Percentiles rank a stretch among this genome's conserved stretches.
Evolutionary conservation across 345 rosid genomes (phyloP).

Genomic region (Boechera divaricarpa): DNA sequence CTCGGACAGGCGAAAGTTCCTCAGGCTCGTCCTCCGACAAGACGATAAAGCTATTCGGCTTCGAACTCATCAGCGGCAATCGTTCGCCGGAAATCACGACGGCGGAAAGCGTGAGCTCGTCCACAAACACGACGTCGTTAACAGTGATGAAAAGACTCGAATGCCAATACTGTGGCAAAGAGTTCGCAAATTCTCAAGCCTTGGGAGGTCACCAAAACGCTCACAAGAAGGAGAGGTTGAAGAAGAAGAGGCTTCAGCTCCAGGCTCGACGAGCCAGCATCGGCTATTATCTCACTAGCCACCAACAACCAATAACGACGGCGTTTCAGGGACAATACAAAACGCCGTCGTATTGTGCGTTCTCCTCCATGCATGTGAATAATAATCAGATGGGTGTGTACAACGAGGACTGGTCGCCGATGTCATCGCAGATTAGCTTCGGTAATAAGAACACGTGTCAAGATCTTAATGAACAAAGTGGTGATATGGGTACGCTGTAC

Average conservation of each 20-base stretch:
- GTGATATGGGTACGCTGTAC: slow-evolving; percentile 48
- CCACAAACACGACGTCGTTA: slow-evolving; percentile 59
- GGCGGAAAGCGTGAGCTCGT: slow-evolving; percentile 67
- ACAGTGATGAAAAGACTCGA: slow-evolving; percentile 3
- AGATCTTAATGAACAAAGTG: slow-evolving; percentile 47
- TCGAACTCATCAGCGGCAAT: slow-evolving; percentile 60
- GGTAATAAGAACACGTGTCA: slow-evolving; percentile 45
- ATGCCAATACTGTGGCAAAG: neutral
- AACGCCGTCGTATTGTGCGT: slow-evolving; percentile 47
- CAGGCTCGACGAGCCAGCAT: slow-evolving; percentile 85
- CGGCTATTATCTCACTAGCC: slow-evolving; percentile 59
- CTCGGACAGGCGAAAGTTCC: slow-evolving; percentile 48
- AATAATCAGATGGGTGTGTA: slow-evolving; percentile 36
- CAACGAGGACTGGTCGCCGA: slow-evolving; percentile 46
- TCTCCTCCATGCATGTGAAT: slow-evolving; percentile 43
- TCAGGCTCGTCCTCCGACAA: slow-evolving; percentile 60
- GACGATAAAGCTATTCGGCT: slow-evolving; percentile 77
- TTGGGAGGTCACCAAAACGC: slow-evolving; percentile 91
- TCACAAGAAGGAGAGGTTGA: slow-evolving; percentile 93
- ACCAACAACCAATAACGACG: slow-evolving; percentile 38
- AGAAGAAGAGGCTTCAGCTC: slow-evolving; percentile 87
- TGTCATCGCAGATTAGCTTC: slow-evolving; percentile 73
- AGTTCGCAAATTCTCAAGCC: neutral
- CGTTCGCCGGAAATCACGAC: slow-evolving; percentile 47
- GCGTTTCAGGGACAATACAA: slow-evolving; percentile 51